phyloP scores from a whole-genome alignment of 1,284 basidiomycete species.

The Tylopilus sp. region DNA sequence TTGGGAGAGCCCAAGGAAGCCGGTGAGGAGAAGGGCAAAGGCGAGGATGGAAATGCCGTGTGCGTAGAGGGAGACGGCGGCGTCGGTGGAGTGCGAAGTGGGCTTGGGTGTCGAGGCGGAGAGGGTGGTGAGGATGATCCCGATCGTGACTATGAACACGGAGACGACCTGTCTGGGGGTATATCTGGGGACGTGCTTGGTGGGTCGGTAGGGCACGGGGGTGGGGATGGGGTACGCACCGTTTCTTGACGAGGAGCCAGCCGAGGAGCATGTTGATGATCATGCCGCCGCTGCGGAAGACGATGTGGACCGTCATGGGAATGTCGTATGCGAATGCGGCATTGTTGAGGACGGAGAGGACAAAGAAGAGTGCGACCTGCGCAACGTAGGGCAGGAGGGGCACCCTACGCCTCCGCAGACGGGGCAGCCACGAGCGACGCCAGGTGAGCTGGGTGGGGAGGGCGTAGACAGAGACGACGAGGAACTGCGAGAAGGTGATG shows the following conservation, averaged over 20 bases:
- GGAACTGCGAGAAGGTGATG: constrained; percentile 84
- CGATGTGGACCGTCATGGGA: constrained; percentile 92
- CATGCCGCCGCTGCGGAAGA: constrained; percentile 90
- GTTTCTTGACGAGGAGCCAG: constrained; percentile 56
- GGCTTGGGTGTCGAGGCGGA: constrained; percentile 53
- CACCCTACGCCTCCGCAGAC: constrained; percentile 62
- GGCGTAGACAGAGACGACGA: constrained; percentile 69
- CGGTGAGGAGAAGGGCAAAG: constrained; percentile 77
- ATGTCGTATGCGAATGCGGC: constrained; percentile 84
- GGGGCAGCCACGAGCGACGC: constrained; percentile 34
- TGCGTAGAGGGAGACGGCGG: constrained; percentile 51
- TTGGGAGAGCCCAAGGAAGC: constrained; percentile 83
- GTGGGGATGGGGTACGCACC: constrained; percentile 4
- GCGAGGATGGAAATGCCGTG: constrained; percentile 75
- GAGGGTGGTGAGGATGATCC: constrained; percentile 82
- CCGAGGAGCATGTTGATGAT: constrained; percentile 80
- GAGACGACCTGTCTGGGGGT: constrained; percentile 65
- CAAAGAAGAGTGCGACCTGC: constrained; percentile 83
- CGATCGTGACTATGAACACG: constrained; percentile 77
- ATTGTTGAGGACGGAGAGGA: constrained; percentile 86
- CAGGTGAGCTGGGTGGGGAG: constrained; percentile 55
- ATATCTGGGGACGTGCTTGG: constrained; percentile 49
- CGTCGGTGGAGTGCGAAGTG: constrained; percentile 18
- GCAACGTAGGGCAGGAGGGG: constrained; percentile 75
- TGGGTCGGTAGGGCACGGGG: not conserved